Base-by-base conservation (phyloP, 2,329 filamentous ascomycete genomes). In the Pseudogymnoascus sp. region DNA sequence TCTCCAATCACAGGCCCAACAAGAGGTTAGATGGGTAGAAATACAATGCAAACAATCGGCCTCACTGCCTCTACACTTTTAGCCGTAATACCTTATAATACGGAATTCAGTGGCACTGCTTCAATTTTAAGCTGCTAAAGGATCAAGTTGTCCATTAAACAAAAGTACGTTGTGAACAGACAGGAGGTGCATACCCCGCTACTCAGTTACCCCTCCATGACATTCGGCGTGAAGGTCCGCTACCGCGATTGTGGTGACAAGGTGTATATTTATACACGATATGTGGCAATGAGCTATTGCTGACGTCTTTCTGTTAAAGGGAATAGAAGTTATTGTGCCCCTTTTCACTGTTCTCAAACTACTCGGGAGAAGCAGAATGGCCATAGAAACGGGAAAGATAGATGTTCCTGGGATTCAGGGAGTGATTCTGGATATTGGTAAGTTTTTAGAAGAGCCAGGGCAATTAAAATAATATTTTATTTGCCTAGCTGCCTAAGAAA, bases 391-490 rank as follows among this genome's bases (percentile, higher is more conserved):
- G 4, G 46, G 46, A 56, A 34, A 56, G 8, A 56, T 56, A 6
- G 46, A 56, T 34, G 28, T 56, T 18, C 25, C 46, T 18, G 46
- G n/a, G 4, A 18, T 56, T 18, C 8, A 56, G 28, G 46, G 46
- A 34, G 46, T 56, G 25, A 56, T 56, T 56, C 60, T 56, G 53
- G 42, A 36, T 49, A 60, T 63, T 37, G 75, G 76, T 79, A 76
- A 79, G 46, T 56, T 18, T 18, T 56, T 56, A 56, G 12, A 6
- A 31, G 25, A 34, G 5, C 5, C 3, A 34, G 25, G 46, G n/a
- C 25, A 14, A 14, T 53, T 53, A 56, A 34, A 75, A 69, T 69
- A 2, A 16, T 34, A 34, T 18, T 16, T 34, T 9, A 9, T 5
- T 18, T 56, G 23, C n/a, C 25, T 16, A 56, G n/a, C 8, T 18